Conservation (phyloP, 169 alveolate genomes). For the Cryptosporidium viatorum region DNA sequence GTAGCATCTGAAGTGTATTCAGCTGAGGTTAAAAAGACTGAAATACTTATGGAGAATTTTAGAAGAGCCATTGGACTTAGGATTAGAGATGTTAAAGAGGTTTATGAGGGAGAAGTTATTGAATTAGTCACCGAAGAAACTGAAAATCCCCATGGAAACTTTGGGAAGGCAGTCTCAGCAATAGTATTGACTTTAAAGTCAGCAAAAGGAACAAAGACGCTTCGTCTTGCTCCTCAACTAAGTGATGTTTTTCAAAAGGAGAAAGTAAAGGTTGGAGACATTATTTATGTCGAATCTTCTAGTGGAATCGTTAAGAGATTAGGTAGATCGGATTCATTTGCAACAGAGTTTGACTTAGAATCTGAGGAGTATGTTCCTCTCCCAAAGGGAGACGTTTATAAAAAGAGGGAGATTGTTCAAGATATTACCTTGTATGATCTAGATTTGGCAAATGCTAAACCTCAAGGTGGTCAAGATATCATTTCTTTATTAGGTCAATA, state of each 20-base stretch:
- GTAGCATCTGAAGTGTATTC: conserved; percentile 99
- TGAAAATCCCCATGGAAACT: conserved; percentile 91
- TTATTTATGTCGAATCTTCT: conserved; percentile 96
- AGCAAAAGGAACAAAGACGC: conserved; percentile 96
- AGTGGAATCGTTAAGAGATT: conserved; percentile 98
- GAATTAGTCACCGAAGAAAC: conserved; percentile 95
- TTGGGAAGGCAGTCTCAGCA: conserved; percentile 84
- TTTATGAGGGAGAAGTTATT: conserved; percentile 98
- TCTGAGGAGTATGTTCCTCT: conserved; percentile 99
- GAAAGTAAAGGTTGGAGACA: conserved; percentile 97
- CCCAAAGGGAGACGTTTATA: conserved; percentile 99
- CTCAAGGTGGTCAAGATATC: conserved; percentile 97
- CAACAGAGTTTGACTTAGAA: conserved; percentile 98
- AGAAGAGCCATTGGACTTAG: conserved; percentile 98
- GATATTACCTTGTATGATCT: conserved; percentile 99
- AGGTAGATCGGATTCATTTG: conserved; percentile 97
- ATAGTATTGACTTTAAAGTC: conserved; percentile 95
- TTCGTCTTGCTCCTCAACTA: conserved; percentile 97
- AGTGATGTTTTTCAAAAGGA: conserved; percentile 97
- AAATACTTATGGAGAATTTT: conserved; percentile 98
- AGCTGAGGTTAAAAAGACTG: conserved; percentile 99
- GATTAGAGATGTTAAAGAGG: conserved; percentile 98
- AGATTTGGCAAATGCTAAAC: conserved; percentile 99
- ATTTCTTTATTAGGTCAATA: conserved; percentile 96
- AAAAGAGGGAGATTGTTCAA: conserved; percentile 98